Base-by-base conservation (phyloP, 805 yeast species). In the Vanderwaltozyma verrucispora region DNA sequence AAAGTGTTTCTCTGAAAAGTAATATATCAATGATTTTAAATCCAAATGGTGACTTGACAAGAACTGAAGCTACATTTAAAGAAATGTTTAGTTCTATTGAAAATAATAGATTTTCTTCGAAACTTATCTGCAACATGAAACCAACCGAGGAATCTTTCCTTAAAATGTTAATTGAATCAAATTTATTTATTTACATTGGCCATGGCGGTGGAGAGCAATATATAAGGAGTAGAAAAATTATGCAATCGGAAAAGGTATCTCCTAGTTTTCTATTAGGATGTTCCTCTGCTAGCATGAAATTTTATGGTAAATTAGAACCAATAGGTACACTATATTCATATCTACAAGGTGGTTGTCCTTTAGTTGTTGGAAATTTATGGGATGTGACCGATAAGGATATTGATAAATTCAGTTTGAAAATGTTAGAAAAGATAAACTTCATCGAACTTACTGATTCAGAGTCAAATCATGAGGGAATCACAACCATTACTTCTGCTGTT, bases 201-300 rank as follows among this genome's bases (percentile, higher is more conserved):
- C 99, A 92, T 60, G 96, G 97, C 0, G 92, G 96, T 4, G 96
- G 97, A n/a, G 89, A 85, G 44, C 87, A 82, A 43, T 86, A 77
- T 51, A 63, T 85, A 10, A 67, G 76, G 23, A 65, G 78, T 1
- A 67, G 75, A 4, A 59, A 71, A 1, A 59, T 87, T 30, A 72
- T 72, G 37, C 60, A 63, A 10, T 54, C 67, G 40, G 39, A 47
- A 3, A 41, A 36, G 0, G 54, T 77, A 9, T 77, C 87, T 0
- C 83, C 87, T 1, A 62, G 72, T 20, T 65, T 87, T 31, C 64
- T 92, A 17, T 61, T 92, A 32, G 99, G 99, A 0, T 92, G 99
- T 49, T 83, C 95, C 0, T 89, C 97, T 0, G 95, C 94, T 0
- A 63, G 72, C 0, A 59, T 85, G 35, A 67, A 68, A 15, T 59